Evolutionary conservation across 1,139 yeast genomes (phyloP), one percentile per base, ranked within the genome.

Genomic region (Hyphopichia buzzinii): DNA sequence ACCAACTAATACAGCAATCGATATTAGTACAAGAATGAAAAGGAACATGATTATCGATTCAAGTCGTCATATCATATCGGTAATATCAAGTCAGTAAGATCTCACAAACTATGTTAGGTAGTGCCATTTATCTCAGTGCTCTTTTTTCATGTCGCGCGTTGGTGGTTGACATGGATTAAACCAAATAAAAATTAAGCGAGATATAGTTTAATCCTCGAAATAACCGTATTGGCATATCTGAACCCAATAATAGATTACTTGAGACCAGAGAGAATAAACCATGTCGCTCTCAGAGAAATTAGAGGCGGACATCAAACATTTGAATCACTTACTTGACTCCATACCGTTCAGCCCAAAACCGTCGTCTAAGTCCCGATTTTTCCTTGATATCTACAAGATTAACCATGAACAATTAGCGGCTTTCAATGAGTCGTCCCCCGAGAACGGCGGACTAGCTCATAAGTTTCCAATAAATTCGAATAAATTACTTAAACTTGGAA

Each of bases 401-500:
- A 52, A 54, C 30, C 53, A 64, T 42, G 53, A 55, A 29, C 60
- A 61, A 26, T 11, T 31, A 8, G 26, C 13, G 19, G 26, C 11
- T 4, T 39, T 67, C 15, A 42, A 43, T 22, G 48, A 49, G 35
- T 52, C 64, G 31, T 52, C 55, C 24, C 52, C 44, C 25, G 45
- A 43, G 12, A 29, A 31, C 14, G 38, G 41, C 6, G 33, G 33
- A 14, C 10, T 31, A 10, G 42, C 48, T 23, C 36, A 39, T n/a
- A 52, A 50, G 36, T 59, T 62, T 41, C 72, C 71, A 17, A 57
- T 70, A 8, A 68, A 70, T 37, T 51, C 66, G 30, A 62, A 50
- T 44, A 67, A 68, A 43, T 52, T 71, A 26, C 50, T 71, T 31
- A 71, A 71, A 45, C 49, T 71, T 28, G 71, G 73, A 8, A 69